Evolutionary conservation across 2,329 filamentous ascomycete genomes (phyloP), one percentile per base, ranked within the genome.

Genomic region (Neobulgaria alba): DNA sequence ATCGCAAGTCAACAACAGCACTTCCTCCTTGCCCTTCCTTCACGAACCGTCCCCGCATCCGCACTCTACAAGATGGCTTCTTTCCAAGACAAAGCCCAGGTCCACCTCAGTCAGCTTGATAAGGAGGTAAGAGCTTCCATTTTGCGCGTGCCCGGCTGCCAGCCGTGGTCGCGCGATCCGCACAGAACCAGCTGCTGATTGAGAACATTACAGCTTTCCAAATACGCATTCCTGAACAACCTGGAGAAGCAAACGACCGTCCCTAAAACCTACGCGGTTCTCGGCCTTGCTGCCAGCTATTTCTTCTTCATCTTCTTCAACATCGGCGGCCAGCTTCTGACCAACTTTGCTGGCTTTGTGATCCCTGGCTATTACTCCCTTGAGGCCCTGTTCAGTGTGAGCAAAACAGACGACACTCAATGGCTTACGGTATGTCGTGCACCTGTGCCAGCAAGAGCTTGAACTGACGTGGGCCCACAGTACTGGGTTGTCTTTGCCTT

Each of bases 221-320:
- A 89, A 67, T 92, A 92, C 70, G 82, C 82, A 56, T 67, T 74
- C 58, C 76, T 92, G 63, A 83, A 80, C 75, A 87, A 90, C 69
- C 75, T 92, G 58, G 86, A 93, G 77, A 85, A 81, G 74, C 79
- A 85, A 66, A 83, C 82, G 51, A 79, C 76, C 43, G 75, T 92
- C 37, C 86, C 86, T 61, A 93, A 93, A 73, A 82, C 85, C 58
- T 92, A 93, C 63, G 82, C 78, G 52, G 74, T 85, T 60, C 79
- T 90, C 55, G 86, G 85, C 56, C 61, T 86, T 43, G 81, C 66
- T 46, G 79, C 79, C 38, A 76, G 89, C 52, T 93, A 93, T 73
- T 87, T 92, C 69, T 87, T 90, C 71, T 77, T 92, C 56, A 85
- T 92, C 67, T 79, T 92, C 69, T 88, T 93, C 74, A 93, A 93